phyloP scores from a whole-genome alignment of 345 rosid species.

The Odontarrhena argentea region DNA sequence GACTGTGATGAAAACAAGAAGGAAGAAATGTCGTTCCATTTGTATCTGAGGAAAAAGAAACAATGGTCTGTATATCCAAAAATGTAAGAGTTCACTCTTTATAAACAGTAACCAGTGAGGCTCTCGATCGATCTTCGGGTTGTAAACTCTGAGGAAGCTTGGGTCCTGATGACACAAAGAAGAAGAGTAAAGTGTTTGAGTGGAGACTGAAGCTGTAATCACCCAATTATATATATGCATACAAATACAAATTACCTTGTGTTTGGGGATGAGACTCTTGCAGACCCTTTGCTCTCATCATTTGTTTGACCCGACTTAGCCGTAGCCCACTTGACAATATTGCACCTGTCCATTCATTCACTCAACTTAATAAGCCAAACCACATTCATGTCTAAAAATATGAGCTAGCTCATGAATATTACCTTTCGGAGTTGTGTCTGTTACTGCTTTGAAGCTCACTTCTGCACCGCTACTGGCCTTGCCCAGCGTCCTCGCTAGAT shows the following conservation, averaged over 20 bases:
- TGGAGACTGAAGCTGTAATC: not conserved
- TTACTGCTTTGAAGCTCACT: conserved; percentile 34
- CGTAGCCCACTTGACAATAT: conserved; percentile 57
- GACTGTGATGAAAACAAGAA: not conserved
- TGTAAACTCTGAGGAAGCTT: conserved; percentile 12
- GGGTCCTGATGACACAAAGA: conserved; percentile 16
- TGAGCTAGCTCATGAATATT: conserved; percentile 34
- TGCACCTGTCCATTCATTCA: conserved; percentile 48
- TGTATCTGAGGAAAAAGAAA: not conserved
- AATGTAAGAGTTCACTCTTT: conserved; percentile 5
- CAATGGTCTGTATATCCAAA: not conserved
- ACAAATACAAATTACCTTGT: conserved; percentile 39
- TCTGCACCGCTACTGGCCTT: conserved; percentile 35
- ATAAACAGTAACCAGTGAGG: conserved; percentile 11
- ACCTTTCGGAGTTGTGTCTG: conserved; percentile 50
- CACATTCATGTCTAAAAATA: not conserved
- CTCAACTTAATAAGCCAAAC: not conserved
- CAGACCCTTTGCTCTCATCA: conserved; percentile 55
- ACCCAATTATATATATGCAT: not conserved
- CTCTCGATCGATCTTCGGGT: not conserved
- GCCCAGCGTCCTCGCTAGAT: conserved; percentile 68
- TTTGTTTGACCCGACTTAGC: conserved; percentile 64
- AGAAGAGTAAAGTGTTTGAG: not conserved
- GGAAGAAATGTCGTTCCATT: conserved; percentile 3
- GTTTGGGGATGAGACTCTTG: conserved; percentile 38